Conservation (phyloP, 2,329 filamentous ascomycete genomes). For the Xylaria sp. region DNA sequence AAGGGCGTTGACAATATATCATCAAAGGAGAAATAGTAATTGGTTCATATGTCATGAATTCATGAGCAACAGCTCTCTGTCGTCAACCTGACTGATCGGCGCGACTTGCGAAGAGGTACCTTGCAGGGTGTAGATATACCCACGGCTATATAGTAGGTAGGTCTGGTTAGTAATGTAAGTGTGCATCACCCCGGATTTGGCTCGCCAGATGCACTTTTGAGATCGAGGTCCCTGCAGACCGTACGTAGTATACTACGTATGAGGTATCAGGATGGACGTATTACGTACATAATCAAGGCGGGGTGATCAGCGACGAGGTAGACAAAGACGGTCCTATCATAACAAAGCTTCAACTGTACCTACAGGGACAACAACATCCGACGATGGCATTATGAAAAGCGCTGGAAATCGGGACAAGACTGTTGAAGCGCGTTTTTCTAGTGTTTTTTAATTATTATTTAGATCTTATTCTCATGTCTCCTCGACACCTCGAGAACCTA, state of each 20-base stretch:
- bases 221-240: neutral
- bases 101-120: neutral
- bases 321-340: neutral
- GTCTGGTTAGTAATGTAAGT: neutral
- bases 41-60: neutral
- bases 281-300: neutral
- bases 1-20: neutral
- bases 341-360: too few species aligned
- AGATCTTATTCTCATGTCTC: conserved; percentile 14
- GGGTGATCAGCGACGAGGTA: neutral
- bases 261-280: neutral
- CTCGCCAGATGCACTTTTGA: neutral
- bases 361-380: too few species aligned
- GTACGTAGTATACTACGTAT: neutral
- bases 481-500: conserved; percentile 24
- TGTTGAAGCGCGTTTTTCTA: conserved; percentile 12
- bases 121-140: neutral
- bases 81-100: neutral
- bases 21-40: neutral
- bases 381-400: too few species aligned
- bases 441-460: conserved; percentile 13
- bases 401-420: neutral
- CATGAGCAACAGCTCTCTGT: neutral
- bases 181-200: neutral
- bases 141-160: neutral